A percentile compares a stretch with the other conserved stretches of the same genome.
Conservation (phyloP, 2,329 filamentous ascomycete species). For the Xylaria polymorpha region DNA sequence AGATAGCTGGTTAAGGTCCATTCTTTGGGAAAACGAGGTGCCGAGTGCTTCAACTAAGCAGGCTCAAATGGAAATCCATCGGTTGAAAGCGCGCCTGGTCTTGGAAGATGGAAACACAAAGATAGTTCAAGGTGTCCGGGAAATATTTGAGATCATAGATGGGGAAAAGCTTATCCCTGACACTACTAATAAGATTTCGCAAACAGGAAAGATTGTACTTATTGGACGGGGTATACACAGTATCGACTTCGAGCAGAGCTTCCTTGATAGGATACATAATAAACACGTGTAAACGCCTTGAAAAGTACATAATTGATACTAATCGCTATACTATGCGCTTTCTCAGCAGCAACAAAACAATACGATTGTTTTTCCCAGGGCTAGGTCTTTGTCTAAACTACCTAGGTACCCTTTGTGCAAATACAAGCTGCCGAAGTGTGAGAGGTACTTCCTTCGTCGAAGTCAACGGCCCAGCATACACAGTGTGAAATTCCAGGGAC, state of each 20-base stretch:
- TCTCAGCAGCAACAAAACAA: neutral
- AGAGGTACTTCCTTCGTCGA: neutral
- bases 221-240: conserved; percentile 68
- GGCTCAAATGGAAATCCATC: conserved; percentile 80
- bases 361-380: neutral
- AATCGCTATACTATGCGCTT: neutral
- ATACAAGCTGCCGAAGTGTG: neutral
- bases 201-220: conserved; percentile 69
- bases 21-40: conserved; percentile 83
- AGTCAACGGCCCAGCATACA: neutral
- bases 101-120: conserved; percentile 73
- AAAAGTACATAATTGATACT: neutral
- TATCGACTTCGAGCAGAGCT: conserved; percentile 63
- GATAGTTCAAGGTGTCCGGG: conserved; percentile 90
- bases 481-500: neutral
- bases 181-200: conserved; percentile 40
- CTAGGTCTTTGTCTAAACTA: neutral
- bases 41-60: conserved; percentile 57
- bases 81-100: conserved; percentile 83
- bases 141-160: conserved; percentile 92
- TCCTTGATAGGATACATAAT: conserved; percentile 37
- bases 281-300: conserved; percentile 9
- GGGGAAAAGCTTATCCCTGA: conserved; percentile 47
- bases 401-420: neutral
- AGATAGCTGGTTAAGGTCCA: conserved; percentile 82